A percentile compares a stretch with the other conserved stretches of the same genome.
phyloP scores from a whole-genome alignment of 2,329 filamentous ascomycete species.

The Arthrocladium fulminans region DNA sequence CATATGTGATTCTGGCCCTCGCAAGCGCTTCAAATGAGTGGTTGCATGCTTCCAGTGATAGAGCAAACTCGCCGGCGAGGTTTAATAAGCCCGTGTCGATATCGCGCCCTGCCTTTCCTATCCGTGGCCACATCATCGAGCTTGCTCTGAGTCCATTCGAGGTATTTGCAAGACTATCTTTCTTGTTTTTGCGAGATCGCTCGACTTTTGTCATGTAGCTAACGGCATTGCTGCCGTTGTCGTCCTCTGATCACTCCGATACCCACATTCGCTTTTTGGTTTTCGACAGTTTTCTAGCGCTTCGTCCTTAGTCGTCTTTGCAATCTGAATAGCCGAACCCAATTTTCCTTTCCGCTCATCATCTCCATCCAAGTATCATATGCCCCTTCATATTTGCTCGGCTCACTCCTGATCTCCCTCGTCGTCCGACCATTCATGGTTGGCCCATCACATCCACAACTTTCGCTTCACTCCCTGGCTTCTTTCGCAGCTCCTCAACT shows the following conservation, averaged over 20 bases:
- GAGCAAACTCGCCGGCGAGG: too few species aligned
- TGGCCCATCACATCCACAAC: slow-evolving; percentile 58
- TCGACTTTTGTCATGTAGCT: slow-evolving; percentile 9
- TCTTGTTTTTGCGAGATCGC: slow-evolving; percentile 7
- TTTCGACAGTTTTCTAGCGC: slow-evolving; percentile 8
- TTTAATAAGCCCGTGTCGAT: not conserved
- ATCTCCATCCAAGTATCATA: slow-evolving; percentile 59
- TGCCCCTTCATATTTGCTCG: slow-evolving; percentile 60
- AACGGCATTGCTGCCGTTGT: slow-evolving; percentile 7
- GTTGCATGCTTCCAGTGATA: too few species aligned
- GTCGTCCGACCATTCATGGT: too few species aligned
- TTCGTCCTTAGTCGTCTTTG: slow-evolving; percentile 24
- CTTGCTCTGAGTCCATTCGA: slow-evolving; percentile 11
- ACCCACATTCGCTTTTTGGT: slow-evolving; percentile 12
- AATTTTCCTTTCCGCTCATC: slow-evolving; percentile 52
- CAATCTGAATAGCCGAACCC: slow-evolving; percentile 41
- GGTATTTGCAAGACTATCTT: not conserved
- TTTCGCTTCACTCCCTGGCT: slow-evolving; percentile 37
- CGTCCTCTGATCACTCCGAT: slow-evolving; percentile 8
- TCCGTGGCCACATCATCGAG: slow-evolving; percentile 12
- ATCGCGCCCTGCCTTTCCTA: slow-evolving; percentile 5
- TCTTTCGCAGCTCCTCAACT: slow-evolving; percentile 52
- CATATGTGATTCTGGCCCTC: not conserved
- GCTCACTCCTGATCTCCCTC: too few species aligned
- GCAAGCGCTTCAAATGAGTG: not conserved